Evolutionary conservation across 2,329 filamentous ascomycete genomes (phyloP), one percentile per base, ranked within the genome.

Genomic region (Myriangium duriaei): DNA sequence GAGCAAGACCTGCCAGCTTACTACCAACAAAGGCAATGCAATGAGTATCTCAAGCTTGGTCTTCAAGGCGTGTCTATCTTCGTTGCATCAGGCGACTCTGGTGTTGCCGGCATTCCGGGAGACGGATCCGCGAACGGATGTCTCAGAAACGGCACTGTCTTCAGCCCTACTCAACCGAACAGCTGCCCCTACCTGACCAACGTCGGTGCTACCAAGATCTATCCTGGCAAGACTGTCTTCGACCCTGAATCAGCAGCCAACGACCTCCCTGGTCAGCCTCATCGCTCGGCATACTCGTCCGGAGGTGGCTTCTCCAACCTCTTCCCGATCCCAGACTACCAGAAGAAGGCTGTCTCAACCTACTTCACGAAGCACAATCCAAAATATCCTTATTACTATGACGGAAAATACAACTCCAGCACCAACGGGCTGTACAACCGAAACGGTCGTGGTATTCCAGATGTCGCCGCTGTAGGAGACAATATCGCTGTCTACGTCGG

Each of bases 11-110:
- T 81, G 0, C 76, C 76, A 0, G 50, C 60, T 4, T 63, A 65
- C 11, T 81, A 79, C 49, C 70, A 72, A 10, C 58, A 61, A 30
- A 66, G 67, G 30, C 72, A 79, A 11, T 81, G 77, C 61, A 67
- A 71, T 45, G 58, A 75, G 48, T 75, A 79, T 49, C 72, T 69
- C 37, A 67, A 77, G 46, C 69, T 81, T 31, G 76, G 74, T 11
- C 68, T 72, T 1, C 72, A 76, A 30, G 77, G 77, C 11, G 68
- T 76, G 3, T 71, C 71, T 1, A 62, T 80, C 6, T 56, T 81
- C 18, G 72, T 74, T 44, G 67, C 72, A 12, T 71, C 69, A 9
- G 79, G 79, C 3, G 76, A 83, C 46, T 56, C 58, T 14, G 74
- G 74, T 17, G n/a, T n/a, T n/a, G n/a, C n/a, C n/a, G n/a, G n/a